Evolutionary conservation across 306 rosid species (phyloP), one percentile per base, ranked within the genome.

Genomic region (Trifolium dubium): DNA sequence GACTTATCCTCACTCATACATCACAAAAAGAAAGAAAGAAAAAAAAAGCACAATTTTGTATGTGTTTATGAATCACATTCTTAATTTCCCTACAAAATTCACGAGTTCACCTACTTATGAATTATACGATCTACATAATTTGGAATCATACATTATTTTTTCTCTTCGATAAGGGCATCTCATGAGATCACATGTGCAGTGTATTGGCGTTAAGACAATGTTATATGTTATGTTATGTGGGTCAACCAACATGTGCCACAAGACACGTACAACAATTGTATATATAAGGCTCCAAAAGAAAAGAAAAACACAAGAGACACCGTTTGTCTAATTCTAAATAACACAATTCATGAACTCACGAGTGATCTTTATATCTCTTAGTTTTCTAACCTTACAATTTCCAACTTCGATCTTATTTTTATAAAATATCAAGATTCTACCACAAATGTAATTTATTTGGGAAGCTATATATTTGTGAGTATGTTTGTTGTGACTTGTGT

Each of bases 171-270:
- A 69, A 70, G 69, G 60, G 77, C 63, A 63, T 64, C 69, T 75
- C 0, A 69, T 75, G 0, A 75, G 63, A 41, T 76, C 85, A 81
- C 85, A 76, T 76, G 85, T 76, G 81, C 18, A 3, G 19, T 76
- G 79, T 59, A 64, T 81, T 14, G 34, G 66, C 37, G 43, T 66
- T 18, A 49, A 72, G 85, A 76, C 78, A 71, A 81, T 14, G 32
- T 6, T 18, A 5, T 37, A 81, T 58, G 81, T 75, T 65, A 81
- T 14, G 32, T 6, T 18, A 5, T 37, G 85, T 58, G 81, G 85
- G 85, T 66, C 85, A 58, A 44, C 17, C 61, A 71, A 71, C 85
- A 76, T 81, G 81, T 81, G 81, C 84, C 15, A 30, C 23, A 23
- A 23, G 23, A 62, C 28, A 62, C 28, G 37, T 15, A 62, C 7